A percentile compares a stretch with the other conserved stretches of the same genome.
phyloP scores from a whole-genome alignment of 1,284 basidiomycete species.

The Sporisorium reilianum region DNA sequence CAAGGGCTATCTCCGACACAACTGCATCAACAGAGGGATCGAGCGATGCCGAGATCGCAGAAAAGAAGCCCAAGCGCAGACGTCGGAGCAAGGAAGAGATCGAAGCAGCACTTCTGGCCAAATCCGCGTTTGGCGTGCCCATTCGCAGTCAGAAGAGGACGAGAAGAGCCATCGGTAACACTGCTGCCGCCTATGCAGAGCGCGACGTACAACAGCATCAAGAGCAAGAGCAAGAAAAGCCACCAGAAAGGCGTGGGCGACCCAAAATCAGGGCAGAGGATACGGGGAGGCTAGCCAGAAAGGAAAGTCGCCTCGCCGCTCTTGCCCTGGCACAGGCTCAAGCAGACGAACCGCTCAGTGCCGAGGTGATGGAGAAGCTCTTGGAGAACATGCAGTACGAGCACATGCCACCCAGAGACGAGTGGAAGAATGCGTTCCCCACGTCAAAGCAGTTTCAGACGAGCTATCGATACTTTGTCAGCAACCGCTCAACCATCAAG shows the following conservation, averaged over 20 bases:
- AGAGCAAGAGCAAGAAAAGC: background rate
- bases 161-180: slow-evolving; percentile 9
- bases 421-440: slow-evolving; percentile 50
- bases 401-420: slow-evolving; percentile 47
- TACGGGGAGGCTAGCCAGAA: slow-evolving; percentile 1
- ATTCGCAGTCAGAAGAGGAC: slow-evolving; percentile 19
- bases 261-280: slow-evolving; percentile 3
- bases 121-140: slow-evolving; percentile 17
- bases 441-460: slow-evolving; percentile 29
- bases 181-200: background rate
- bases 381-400: slow-evolving; percentile 31
- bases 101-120: slow-evolving; percentile 24
- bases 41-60: background rate
- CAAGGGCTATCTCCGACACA: background rate
- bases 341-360: slow-evolving; percentile 3
- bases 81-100: slow-evolving; percentile 26
- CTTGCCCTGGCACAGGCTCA: slow-evolving; percentile 1
- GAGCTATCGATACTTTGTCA: slow-evolving; percentile 59
- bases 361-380: slow-evolving; percentile 17
- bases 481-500: slow-evolving; percentile 49
- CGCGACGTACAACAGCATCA: background rate
- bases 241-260: background rate
- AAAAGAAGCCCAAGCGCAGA: slow-evolving; percentile 16
- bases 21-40: background rate
- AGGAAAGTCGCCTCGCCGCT: background rate